Evolutionary conservation across 2,329 filamentous ascomycete genomes (phyloP).

Genomic region (Davidsoniella neocaledoniae): DNA sequence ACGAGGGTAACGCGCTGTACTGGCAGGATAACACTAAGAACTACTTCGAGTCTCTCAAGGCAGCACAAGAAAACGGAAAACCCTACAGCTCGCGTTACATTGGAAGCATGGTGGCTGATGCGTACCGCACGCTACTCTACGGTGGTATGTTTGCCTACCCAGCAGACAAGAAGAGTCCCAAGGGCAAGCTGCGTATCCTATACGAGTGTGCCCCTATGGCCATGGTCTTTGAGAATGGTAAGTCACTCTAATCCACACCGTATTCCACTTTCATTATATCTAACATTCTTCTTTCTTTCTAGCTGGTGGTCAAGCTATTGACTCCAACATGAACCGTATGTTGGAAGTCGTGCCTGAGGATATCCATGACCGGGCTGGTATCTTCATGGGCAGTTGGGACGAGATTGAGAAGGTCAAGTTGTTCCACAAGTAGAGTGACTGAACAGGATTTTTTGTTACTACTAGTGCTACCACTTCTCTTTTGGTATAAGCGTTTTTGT

Average conservation of each 20-base stretch:
- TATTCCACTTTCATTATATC: conserved; percentile 7
- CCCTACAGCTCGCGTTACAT: conserved; percentile 94
- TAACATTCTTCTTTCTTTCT: conserved; percentile 16
- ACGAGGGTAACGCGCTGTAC: conserved; percentile 95
- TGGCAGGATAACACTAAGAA: conserved; percentile 78
- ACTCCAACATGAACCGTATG: conserved; percentile 84
- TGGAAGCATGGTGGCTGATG: conserved; percentile 94
- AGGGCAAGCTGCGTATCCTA: conserved; percentile 91
- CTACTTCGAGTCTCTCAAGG: conserved; percentile 84
- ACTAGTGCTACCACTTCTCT: neutral
- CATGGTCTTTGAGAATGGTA: conserved; percentile 95
- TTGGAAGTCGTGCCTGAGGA: conserved; percentile 73
- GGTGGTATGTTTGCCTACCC: conserved; percentile 97
- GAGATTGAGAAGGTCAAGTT: conserved; percentile 92
- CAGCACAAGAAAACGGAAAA: conserved; percentile 56
- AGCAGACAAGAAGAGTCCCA: conserved; percentile 93
- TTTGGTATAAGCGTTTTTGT: neutral
- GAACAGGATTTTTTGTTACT: neutral
- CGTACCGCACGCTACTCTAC: conserved; percentile 87
- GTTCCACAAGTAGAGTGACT: conserved; percentile 41
- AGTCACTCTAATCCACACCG: conserved; percentile 20
- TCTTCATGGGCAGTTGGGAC: conserved; percentile 88
- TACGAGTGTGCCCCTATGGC: conserved; percentile 99
- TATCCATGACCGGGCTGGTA: conserved; percentile 90
- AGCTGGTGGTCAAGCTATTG: conserved; percentile 84